These are phyloP conservation scores for Cochlearia excelsa DNA, from an alignment of 345 rosid species.

Conservation along the genomic window DNA sequence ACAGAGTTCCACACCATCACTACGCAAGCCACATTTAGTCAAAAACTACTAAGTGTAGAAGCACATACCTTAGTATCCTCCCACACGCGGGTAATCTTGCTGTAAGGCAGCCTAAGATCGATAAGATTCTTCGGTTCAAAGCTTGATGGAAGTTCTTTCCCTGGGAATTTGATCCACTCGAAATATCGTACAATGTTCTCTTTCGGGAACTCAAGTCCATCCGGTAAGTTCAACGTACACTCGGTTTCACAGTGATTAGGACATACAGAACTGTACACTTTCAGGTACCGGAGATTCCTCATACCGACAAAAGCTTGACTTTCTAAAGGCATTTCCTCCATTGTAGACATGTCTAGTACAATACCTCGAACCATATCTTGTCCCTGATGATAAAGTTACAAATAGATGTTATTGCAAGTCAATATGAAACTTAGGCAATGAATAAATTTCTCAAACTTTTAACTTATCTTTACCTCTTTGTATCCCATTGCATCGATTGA, in stretches of 20 bases:
- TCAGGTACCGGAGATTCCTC: constrained; percentile 30
- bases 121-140: constrained; percentile 22
- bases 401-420: background rate
- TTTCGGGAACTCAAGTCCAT: constrained; percentile 12
- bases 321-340: background rate
- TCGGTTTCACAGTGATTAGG: background rate
- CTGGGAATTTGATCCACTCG: constrained; percentile 27
- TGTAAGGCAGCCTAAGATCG: constrained; percentile 22
- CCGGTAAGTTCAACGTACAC: constrained; percentile 5
- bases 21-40: no score
- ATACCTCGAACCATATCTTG: constrained; percentile 26
- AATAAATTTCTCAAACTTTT: background rate
- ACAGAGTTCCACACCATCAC: background rate
- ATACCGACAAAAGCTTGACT: constrained; percentile 13
- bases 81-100: constrained; percentile 30
- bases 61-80: constrained; percentile 7
- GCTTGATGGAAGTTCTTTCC: constrained; percentile 23
- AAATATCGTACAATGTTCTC: constrained; percentile 15
- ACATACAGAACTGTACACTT: constrained; percentile 15
- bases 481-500: background rate
- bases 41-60: no score
- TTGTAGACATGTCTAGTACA: constrained; percentile 19
- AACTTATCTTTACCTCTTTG: constrained; percentile 6
- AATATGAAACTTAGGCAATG: background rate
- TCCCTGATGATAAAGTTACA: constrained; percentile 22